Conservation (phyloP, 352 stramenopile genomes). For the Globisporangium canariense region DNA sequence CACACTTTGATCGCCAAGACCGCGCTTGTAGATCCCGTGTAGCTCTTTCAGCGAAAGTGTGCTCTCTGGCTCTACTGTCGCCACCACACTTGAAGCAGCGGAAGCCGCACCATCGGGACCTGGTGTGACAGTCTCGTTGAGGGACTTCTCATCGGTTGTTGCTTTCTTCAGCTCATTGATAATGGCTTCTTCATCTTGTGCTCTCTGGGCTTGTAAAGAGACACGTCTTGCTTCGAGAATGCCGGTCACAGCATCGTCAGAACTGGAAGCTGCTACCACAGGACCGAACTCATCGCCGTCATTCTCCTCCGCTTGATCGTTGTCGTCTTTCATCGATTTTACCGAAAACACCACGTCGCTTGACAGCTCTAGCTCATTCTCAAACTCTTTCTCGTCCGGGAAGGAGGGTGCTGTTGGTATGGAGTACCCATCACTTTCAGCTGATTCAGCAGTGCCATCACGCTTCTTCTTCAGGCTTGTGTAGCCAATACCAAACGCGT, state of each 20-base stretch:
- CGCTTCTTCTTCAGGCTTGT: constrained; percentile 40
- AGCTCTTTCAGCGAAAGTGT: constrained; percentile 59
- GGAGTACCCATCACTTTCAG: constrained; percentile 21
- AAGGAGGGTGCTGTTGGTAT: constrained; percentile 38
- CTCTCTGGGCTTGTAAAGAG: constrained; percentile 23
- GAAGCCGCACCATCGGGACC: not conserved
- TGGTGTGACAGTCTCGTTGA: constrained; percentile 4
- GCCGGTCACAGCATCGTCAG: not conserved
- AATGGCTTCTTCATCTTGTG: constrained; percentile 34
- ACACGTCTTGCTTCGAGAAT: constrained; percentile 20
- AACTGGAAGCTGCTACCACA: not conserved
- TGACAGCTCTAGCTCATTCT: constrained; percentile 33
- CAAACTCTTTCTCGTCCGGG: constrained; percentile 47
- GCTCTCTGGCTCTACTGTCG: constrained; percentile 14
- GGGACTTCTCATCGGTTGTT: constrained; percentile 35
- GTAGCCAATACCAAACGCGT: constrained; percentile 61
- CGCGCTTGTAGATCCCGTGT: constrained; percentile 79
- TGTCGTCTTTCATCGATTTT: constrained; percentile 1
- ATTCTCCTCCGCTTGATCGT: constrained; percentile 5
- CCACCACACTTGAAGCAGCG: not conserved
- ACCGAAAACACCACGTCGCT: constrained; percentile 37
- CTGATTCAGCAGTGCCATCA: constrained; percentile 2
- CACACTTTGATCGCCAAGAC: constrained; percentile 68
- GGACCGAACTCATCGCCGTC: constrained; percentile 42
- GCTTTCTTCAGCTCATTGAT: constrained; percentile 39